Evolutionary conservation across 768 basidiomycete genomes (phyloP), one percentile per base, ranked within the genome.

Genomic region (Phaffia australis): DNA sequence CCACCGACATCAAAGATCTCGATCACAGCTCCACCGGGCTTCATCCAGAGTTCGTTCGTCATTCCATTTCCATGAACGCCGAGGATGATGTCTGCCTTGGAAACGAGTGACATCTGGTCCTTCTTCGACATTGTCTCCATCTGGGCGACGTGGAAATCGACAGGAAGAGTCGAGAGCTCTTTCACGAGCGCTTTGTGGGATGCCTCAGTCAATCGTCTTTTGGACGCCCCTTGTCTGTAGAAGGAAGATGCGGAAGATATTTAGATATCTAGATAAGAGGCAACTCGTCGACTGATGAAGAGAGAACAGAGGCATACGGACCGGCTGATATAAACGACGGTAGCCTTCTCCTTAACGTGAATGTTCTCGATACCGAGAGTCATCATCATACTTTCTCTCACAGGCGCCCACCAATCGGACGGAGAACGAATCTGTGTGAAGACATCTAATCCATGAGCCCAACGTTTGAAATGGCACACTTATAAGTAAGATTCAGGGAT

Each of bases 21-120:
- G 29, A 69, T 57, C 47, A 69, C 67, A 2, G 67, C 67, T 3
- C 67, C 67, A 18, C 67, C 67, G 2, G 67, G 67, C 50, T 64
- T 69, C 67, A 69, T 69, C 67, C 67, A 69, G 47, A 69, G 63
- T 51, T 58, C 67, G 56, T 69, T 63, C 56, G 67, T 69, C 21
- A 69, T 42, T 48, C 67, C 67, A 25, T 69, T 69, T 14, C 67
- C 67, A n/a, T 69, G 67, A 19, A 69, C 67, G 56, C 62, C 67
- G 19, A 69, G 27, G 56, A 69, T 30, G 27, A 69, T 58, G 29
- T 69, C 67, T 15, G 67, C 62, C 57, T 56, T 52, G 42, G 25
- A 47, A 49, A 64, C 48, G 56, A 69, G 48, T 7, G 3, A 49
- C 67, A 69, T 69, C 57, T 69, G 67, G 27, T 69, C 67, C 32